Evolutionary conservation across 129 eudicot species (phyloP), one percentile per base, ranked within the genome.

Genomic region (Calendula officinalis): DNA sequence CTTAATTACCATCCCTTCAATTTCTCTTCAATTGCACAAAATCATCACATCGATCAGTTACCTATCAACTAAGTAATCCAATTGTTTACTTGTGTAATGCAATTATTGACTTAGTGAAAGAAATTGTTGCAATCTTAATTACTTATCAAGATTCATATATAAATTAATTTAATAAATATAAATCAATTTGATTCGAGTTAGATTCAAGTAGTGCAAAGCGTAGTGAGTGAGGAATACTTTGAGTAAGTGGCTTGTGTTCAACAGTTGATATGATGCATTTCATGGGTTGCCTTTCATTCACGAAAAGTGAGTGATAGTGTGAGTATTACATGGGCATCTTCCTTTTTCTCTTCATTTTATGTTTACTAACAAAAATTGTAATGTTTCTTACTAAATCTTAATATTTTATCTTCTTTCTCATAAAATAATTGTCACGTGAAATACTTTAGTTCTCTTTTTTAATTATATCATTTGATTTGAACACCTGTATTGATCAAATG

Each of bases 231-330:
- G 75, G 74, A 84, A 78, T 77, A 69, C 79, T 80, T 84, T 80
- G 83, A 80, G 90, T 80, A 76, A 84, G 86, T 84, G 84, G 84
- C 75, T 80, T 71, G 83, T 76, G 67, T 71, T 70, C 51, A 75
- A 68, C 37, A 75, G 70, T 63, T 67, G 74, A 60, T 40, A 69
- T 80, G 82, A 75, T 84, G 73, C 72, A 73, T 65, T 56, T 73
- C 67, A 66, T 73, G 78, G 85, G 83, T 83, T 83, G 83, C 90
- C 86, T 84, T 80, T 80, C 86, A 80, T 84, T 84, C 90, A 84
- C 86, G 86, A 80, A 84, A 84, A 84, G 90, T 84, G 81, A 83
- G 83, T 83, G 78, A 80, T 71, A 67, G 82, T 57, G 78, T 74
- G 68, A 74, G 73, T 66, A 66, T 46, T 74, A 74, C 78, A 74